Evolutionary conservation across 345 rosid genomes (phyloP).

Genomic region (Dipteronia sinensis): DNA sequence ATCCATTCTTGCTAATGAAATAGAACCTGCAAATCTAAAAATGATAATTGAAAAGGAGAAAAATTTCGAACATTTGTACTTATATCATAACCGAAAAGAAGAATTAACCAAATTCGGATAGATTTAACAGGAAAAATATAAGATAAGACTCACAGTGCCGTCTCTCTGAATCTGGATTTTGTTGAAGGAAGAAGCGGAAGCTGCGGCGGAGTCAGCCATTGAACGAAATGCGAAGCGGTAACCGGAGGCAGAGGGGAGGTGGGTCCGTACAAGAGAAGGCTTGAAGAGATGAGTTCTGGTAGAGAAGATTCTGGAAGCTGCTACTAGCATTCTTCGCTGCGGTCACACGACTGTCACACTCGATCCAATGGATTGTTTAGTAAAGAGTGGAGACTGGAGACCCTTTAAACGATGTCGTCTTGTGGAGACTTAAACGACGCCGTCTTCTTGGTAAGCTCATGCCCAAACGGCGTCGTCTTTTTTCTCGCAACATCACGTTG

Average conservation of each 20-base stretch:
- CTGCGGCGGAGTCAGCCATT: slow-evolving; percentile 65
- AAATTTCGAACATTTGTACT: too few relatives aligned
- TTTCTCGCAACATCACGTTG: too few relatives aligned
- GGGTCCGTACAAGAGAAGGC: slow-evolving; percentile 20
- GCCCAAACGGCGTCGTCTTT: too few relatives aligned
- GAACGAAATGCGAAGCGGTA: slow-evolving; percentile 49
- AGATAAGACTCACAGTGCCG: slow-evolving; percentile 57
- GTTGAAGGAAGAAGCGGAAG: slow-evolving; percentile 43
- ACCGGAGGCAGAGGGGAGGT: slow-evolving; percentile 19
- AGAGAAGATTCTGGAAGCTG: slow-evolving; percentile 41
- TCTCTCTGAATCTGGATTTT: slow-evolving; percentile 89
- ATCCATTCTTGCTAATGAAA: too few relatives aligned
- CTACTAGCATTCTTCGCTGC: slow-evolving; percentile 23
- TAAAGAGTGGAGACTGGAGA: too few relatives aligned
- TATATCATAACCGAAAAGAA: too few relatives aligned
- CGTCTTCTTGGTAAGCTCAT: not conserved
- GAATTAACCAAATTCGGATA: not conserved
- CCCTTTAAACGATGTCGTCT: too few relatives aligned
- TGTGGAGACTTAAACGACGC: not conserved
- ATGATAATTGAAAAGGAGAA: too few relatives aligned
- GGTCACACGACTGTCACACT: too few relatives aligned
- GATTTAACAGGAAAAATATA: not conserved
- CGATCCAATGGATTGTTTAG: not conserved
- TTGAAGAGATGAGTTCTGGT: slow-evolving; percentile 17
- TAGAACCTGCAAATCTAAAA: too few relatives aligned